Percentiles rank a stretch among this genome's conserved stretches.
These are phyloP conservation scores for Aaosphaeria pasadenensis DNA, from an alignment of 2,329 filamentous ascomycete genomes.

Conservation along the genomic window DNA sequence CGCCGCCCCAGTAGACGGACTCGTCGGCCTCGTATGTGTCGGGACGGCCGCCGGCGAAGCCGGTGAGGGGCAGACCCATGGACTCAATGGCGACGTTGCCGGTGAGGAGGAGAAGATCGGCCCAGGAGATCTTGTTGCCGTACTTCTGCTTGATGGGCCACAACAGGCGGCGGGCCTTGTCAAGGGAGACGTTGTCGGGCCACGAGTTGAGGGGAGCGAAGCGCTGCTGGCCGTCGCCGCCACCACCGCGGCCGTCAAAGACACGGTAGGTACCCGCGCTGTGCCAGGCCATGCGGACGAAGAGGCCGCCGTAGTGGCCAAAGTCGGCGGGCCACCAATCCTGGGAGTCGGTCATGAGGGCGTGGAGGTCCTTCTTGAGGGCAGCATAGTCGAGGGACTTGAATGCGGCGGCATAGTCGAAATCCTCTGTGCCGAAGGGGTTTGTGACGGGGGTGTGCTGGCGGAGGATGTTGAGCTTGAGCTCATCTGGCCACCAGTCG, in stretches of 20 bases:
- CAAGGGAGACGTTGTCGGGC: conserved; percentile 75
- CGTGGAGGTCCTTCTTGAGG: conserved; percentile 71
- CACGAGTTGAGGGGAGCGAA: conserved; percentile 80
- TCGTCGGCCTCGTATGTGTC: conserved; percentile 76
- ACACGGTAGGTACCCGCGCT: conserved; percentile 75
- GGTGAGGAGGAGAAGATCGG: conserved; percentile 67
- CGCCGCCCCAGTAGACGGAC: conserved; percentile 73
- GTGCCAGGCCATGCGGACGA: conserved; percentile 81
- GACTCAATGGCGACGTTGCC: conserved; percentile 76
- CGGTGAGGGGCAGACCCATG: conserved; percentile 72
- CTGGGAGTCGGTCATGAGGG: conserved; percentile 73
- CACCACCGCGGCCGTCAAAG: conserved; percentile 71
- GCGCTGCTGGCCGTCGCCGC: conserved; percentile 71
- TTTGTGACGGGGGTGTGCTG: conserved; percentile 65
- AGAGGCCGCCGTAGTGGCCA: conserved; percentile 76
- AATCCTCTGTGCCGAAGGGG: conserved; percentile 59
- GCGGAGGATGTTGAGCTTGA: conserved; percentile 70
- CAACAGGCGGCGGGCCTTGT: conserved; percentile 76
- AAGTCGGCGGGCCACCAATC: conserved; percentile 82
- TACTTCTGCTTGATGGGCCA: conserved; percentile 87
- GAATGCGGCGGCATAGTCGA: conserved; percentile 72
- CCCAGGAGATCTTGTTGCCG: conserved; percentile 78
- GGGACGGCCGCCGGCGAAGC: conserved; percentile 68
- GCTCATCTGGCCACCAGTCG: conserved; percentile 72
- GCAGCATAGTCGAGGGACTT: conserved; percentile 67